A percentile compares a stretch with the other conserved stretches of the same genome.
These are phyloP conservation scores for Podila epicladia DNA, from an alignment of 192 early-diverging fungal genomes.

Conservation along the genomic window DNA sequence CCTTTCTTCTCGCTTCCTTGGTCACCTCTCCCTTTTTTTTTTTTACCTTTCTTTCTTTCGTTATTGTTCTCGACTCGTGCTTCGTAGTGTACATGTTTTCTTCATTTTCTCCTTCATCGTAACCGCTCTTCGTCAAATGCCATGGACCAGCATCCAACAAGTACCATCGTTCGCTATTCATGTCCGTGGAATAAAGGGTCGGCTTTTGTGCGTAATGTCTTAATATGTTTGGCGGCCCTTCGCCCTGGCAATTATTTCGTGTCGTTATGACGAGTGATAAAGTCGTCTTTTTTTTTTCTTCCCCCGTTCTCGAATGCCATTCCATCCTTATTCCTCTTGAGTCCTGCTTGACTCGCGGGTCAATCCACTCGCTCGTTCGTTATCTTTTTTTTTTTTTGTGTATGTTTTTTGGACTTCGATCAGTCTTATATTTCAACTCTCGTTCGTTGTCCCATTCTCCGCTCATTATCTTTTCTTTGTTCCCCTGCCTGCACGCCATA, in stretches of 20 bases:
- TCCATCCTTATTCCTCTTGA: slow-evolving; percentile 20
- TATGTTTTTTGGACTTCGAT: not conserved
- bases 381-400: not conserved
- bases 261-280: not conserved
- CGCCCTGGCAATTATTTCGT: not conserved
- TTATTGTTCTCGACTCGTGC: not conserved
- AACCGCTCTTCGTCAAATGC: too few species aligned
- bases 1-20: not conserved
- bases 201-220: too few species aligned
- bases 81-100: not conserved
- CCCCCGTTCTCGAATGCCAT: slow-evolving; percentile 6
- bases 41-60: not conserved
- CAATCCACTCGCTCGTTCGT: not conserved
- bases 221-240: too few species aligned
- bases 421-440: not conserved
- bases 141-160: too few species aligned
- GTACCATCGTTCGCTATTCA: too few species aligned
- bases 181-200: not conserved
- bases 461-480: not conserved
- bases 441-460: not conserved
- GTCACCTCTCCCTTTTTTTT: not conserved
- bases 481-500: not conserved
- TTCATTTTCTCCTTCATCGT: not conserved
- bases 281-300: not conserved
- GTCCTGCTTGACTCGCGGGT: not conserved